Base-by-base conservation (phyloP, 2,329 filamentous ascomycete species). In the Seiridium cupressi region DNA sequence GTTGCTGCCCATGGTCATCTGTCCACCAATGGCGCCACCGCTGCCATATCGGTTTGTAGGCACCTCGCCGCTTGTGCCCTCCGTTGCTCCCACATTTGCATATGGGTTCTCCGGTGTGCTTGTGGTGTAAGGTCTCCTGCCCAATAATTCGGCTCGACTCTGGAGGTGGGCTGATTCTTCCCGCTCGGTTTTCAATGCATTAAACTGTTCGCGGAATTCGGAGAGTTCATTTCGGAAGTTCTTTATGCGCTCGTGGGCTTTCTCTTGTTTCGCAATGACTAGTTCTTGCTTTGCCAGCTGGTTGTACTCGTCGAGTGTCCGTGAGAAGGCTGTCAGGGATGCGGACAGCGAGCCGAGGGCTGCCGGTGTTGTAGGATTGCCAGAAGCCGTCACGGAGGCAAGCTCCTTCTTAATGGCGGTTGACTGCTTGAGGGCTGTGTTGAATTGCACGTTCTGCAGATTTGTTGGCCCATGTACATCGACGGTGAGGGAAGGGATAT, bases 291-390 rank as follows among this genome's bases (percentile, higher is more conserved):
- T 91, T 1, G 93, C 90, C 36, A 96, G 86, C 59, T 85, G 84
- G 69, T 90, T 87, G 80, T 99, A 99, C 72, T 97, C 93, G 77
- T 97, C 93, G 65, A 99, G 84, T 1, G 92, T 96, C 62, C 95
- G 92, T 51, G 90, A 86, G 74, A 99, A 93, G 61, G 93, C 87
- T 0, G 78, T 77, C 7, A 81, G 67, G 6, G 90, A 90, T 40
- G 89, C 89, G 4, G 89, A 89, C 68, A 93, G 84, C 70, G 91
- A 86, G 70, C 89, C 89, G 73, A 82, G 65, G 55, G 70, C 65
- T 51, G 76, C 77, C n/a, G 77, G 78, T 72, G 89, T 88, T 40
- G 85, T 84, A 51, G 84, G 80, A 53, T 34, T 81, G 44, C 79
- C 74, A 3, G 81, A 79, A 7, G 87, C 81, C 57, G 88, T 81